Evolutionary conservation across 352 stramenopile genomes (phyloP), one percentile per base, ranked within the genome.

Genomic region (Phytophthora hybrid): DNA sequence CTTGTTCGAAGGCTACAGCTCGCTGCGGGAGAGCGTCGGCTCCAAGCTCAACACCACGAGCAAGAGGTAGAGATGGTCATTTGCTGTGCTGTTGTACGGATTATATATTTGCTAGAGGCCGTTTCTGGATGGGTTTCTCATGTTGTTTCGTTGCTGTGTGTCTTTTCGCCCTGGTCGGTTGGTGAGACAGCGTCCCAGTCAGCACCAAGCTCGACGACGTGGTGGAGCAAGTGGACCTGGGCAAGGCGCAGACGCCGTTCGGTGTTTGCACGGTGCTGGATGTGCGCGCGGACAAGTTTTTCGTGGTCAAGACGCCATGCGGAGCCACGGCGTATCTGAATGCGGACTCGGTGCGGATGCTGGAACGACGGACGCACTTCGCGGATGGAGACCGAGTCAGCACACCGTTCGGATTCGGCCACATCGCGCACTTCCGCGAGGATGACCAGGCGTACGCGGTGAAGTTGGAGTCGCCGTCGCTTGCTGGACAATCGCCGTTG

Each of bases 1-100:
- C 44, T 74, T 94, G 31, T 93, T 94, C 49, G 84, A 93, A 66
- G 85, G 88, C 23, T 92, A 93, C 82, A 93, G 85, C 68, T 90
- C 84, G 16, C 77, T 94, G 59, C 79, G 84, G 41, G 80, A 85
- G 41, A 94, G 84, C 29, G 81, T 90, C 21, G 80, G 85, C 16
- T 82, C 82, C 55, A 91, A 91, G 62, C 85, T 91, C 66, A 88
- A 87, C 67, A 90, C 58, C 16, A 62, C 80, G 46, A 70, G 49
- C 44, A 85, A 84, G 69, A 85, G 78, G 80, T 84, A 81, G 67
- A 63, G 52, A 46, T 46, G 39, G 18, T 62, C 16, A 52, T 65
- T 75, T 74, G 31, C 51, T 61, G 14, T 68, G 46, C 56, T 76
- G 57, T 29, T 70, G 57, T 75, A 75, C 53, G 57, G 72, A 56